Base-by-base conservation (phyloP, 352 stramenopile genomes). In the Globisporangium middletonii region DNA sequence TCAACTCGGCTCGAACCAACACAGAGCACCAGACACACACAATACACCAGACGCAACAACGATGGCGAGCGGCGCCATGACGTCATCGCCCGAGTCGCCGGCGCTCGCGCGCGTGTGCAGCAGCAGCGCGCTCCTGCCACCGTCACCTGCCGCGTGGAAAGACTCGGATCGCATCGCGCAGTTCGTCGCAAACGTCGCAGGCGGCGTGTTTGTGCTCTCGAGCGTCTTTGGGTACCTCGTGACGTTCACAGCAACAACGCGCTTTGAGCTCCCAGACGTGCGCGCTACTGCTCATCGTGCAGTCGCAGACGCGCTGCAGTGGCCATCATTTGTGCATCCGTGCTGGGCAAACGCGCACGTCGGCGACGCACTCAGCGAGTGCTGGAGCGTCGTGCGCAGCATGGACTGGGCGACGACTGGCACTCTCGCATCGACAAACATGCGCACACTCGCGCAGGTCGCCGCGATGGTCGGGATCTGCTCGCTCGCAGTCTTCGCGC, bases 131-230 rank as follows among this genome's bases (percentile, higher is more conserved):
- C 16, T 59, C 26, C 41, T 48, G 2, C 55, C 35, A 27, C 44
- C 26, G 26, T 27, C 52, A 6, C 50, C n/a, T 12, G 43, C 60
- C 9, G 46, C 63, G 57, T 88, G 78, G 78, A 86, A 85, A 58
- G 72, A 86, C 64, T 74, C 72, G 56, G 70, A 83, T 9, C 76
- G 76, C 41, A 61, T 86, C 49, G 78, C 76, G 44, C 63, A 79
- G 62, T 88, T 88, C 54, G 60, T 88, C 33, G 78, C 76, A 38
- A 80, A 88, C 57, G 73, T 88, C 45, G 60, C 72, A 33, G 76
- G 78, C 57, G 78, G 76, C 9, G 55, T 72, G 4, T 57, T 87
- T 35, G 69, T 86, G 41, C 64, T 85, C 55, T 43, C 68, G 48
- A 64, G 66, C 33, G 53, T 85, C 42, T 65, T 65, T 30, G 67